These are phyloP conservation scores for Iris macrosiphon DNA, from an alignment of 106 monocot genomes.

Conservation along the genomic window DNA sequence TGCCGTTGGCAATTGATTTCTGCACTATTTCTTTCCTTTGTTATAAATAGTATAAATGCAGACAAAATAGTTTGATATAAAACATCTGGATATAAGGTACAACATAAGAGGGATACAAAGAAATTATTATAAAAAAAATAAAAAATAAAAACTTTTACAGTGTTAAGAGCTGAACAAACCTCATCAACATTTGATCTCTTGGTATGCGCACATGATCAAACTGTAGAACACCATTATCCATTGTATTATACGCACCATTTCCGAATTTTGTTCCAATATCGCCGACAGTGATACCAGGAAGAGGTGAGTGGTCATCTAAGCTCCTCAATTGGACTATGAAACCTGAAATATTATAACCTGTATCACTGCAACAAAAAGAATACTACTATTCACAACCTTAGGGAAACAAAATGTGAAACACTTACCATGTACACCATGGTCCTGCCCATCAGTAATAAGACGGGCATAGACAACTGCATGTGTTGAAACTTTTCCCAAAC, in stretches of 20 bases:
- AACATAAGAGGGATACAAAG: too few relatives aligned
- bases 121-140: not conserved
- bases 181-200: constrained; percentile 94
- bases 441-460: constrained; percentile 68
- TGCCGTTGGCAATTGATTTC: too few relatives aligned
- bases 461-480: constrained; percentile 92
- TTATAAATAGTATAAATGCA: too few relatives aligned
- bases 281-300: constrained; percentile 88
- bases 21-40: too few relatives aligned
- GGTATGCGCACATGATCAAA: constrained; percentile 96
- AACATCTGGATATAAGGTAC: too few relatives aligned
- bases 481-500: constrained; percentile 87
- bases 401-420: not conserved
- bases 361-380: not conserved
- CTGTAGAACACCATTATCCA: constrained; percentile 93
- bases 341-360: constrained; percentile 32
- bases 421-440: constrained; percentile 88
- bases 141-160: constrained; percentile 6
- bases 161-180: constrained; percentile 37
- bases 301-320: constrained; percentile 86
- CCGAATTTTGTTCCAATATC: constrained; percentile 98
- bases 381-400: not conserved
- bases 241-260: constrained; percentile 92
- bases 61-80: too few relatives aligned
- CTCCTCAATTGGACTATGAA: constrained; percentile 97